Evolutionary conservation across 257 asterid genomes (phyloP), one percentile per base, ranked within the genome.

Genomic region (Cinchona pubescens): DNA sequence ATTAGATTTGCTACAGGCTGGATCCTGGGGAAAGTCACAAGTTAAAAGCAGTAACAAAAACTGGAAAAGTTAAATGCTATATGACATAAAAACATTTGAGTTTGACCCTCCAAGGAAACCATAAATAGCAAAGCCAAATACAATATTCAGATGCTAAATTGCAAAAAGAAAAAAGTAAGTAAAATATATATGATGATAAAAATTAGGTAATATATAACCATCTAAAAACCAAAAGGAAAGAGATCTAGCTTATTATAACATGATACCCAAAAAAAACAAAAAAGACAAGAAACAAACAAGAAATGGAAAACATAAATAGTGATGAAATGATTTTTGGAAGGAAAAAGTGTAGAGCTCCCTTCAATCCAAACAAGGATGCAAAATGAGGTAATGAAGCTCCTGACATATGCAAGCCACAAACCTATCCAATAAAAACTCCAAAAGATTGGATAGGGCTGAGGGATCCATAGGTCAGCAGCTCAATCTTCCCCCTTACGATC

Each of bases 401-500:
- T 69, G 83, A 82, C 78, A 79, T 89, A 92, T 91, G 96, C 91
- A 92, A 87, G 83, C 98, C 98, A 84, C 89, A 92, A 86, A 34
- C 81, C 89, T 62, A 86, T 88, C 96, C 90, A 83, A 67, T 37
- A 34, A 65, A 0, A 0, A 7, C 5, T 11, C 1, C 0, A 19
- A 2, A 66, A 34, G 13, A 7, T 14, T 75, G 88, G 91, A 88
- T 87, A 78, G 90, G 92, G 79, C 83, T 91, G 90, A 81, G 97
- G 94, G 82, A 89, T 84, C 93, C 97, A 92, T 91, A 92, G 68
- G 82, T 85, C 83, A 87, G 90, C 96, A 89, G 94, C 98, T 87
- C 80, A 29, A 85, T 87, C 79, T 73, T 67, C 90, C 96, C 85
- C 67, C 82, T 82, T 72, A 81, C 43, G 83, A 82, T 86, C 98